Evolutionary conservation across 2,329 filamentous ascomycete genomes (phyloP).

Genomic region (Alternaria alternata): DNA sequence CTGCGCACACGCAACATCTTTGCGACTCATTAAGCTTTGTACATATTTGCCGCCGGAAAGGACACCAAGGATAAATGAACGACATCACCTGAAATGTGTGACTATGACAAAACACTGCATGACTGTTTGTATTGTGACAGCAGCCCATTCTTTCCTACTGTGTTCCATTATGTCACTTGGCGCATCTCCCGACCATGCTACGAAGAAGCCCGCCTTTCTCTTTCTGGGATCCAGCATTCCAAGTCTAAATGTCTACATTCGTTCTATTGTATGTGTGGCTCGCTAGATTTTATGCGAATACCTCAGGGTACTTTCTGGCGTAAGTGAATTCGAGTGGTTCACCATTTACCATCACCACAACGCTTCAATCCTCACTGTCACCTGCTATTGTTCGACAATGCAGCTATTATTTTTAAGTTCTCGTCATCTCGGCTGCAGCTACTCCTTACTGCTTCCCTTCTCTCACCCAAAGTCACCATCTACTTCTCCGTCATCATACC

Average conservation of each 20-base stretch:
- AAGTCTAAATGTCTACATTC: background rate
- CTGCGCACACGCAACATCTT: slow-evolving; percentile 57
- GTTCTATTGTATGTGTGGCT: background rate
- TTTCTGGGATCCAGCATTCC: background rate
- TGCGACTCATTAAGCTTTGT: slow-evolving; percentile 44
- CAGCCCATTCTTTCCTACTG: slow-evolving; percentile 2
- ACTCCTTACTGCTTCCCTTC: background rate
- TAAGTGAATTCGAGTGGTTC: background rate
- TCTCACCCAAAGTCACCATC: background rate
- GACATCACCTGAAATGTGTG: slow-evolving; percentile 18
- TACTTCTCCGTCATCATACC: background rate
- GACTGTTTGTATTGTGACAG: slow-evolving; percentile 27
- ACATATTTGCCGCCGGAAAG: slow-evolving; percentile 35
- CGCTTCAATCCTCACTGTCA: slow-evolving; percentile 12
- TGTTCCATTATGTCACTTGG: background rate
- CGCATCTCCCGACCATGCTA: background rate
- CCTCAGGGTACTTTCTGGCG: background rate
- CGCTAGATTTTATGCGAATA: background rate
- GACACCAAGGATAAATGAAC: slow-evolving; percentile 25
- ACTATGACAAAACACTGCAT: background rate
- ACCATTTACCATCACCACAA: slow-evolving; percentile 8
- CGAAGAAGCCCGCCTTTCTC: background rate
- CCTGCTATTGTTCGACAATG: background rate
- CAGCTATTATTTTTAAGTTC: background rate
- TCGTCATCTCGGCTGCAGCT: background rate